Base-by-base conservation (phyloP, 306 rosid genomes). In the Fagus crenata region DNA sequence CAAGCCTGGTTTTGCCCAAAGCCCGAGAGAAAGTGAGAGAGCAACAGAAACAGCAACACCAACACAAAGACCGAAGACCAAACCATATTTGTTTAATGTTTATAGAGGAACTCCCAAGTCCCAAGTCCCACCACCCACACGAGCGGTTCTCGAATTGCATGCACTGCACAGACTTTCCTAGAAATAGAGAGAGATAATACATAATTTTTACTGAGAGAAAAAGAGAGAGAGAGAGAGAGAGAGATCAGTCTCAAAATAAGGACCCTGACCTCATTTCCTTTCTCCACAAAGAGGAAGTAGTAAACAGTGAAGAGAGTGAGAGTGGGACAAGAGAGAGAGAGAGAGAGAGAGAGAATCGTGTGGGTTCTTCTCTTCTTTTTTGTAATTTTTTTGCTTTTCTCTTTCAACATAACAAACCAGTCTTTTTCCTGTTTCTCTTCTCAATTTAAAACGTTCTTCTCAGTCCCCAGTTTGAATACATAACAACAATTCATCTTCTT, bases 141-240 rank as follows among this genome's bases (percentile, higher is more conserved):
- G 98, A 87, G 93, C 85, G 97, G 83, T 81, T 93, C 92, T 89
- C 79, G 84, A 85, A 72, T 76, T 80, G 78, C 86, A 75, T 77
- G 87, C 68, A 53, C 87, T 58, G 75, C 78, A 75, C 76, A 36
- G 49, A 80, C 87, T 79, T 81, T 81, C 72, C 69, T 56, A 73
- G 65, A 75, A 49, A 64, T n/a, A 39, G 54, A 51, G 64, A 77
- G 55, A 67, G 33, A 49, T 46, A 51, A 65, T 13, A 39, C 6
- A 49, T 46, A 8, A 5, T 60, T 32, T 58, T 49, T 65, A 49
- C 40, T 0, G 2, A 14, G 32, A 18, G 51, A 8, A 11, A 42
- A 11, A 36, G 49, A 68, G 36, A 6, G 37, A 7, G 77, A 49
- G 67, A 69, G 56, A 59, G 67, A 76, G 31, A 65, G 17, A 4